Conservation (phyloP, 345 rosid species). For the Syzygium oleosum region DNA sequence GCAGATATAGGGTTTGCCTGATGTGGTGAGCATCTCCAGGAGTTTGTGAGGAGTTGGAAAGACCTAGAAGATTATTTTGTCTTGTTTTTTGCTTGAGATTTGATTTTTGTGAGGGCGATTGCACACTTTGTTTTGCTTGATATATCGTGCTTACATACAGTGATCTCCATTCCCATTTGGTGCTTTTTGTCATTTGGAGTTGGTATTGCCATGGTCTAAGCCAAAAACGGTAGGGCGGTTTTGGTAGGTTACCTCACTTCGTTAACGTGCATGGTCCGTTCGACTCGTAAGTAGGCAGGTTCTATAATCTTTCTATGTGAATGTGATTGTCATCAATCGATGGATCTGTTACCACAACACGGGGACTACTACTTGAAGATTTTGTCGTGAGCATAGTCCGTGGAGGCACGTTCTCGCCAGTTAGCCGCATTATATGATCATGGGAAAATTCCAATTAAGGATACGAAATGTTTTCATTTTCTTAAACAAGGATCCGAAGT, state of each 20-base stretch:
- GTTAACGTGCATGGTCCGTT: neutral
- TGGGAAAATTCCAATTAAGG: too few species aligned
- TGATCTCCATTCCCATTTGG: neutral
- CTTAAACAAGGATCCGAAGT: too few species aligned
- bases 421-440: neutral
- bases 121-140: neutral
- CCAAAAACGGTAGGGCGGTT: neutral
- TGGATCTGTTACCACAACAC: neutral
- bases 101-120: neutral
- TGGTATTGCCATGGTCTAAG: neutral
- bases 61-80: neutral
- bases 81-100: neutral
- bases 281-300: neutral
- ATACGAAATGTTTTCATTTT: too few species aligned
- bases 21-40: neutral
- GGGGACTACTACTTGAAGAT: too few species aligned
- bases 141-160: neutral
- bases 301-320: neutral
- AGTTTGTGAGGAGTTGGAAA: neutral
- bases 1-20: neutral
- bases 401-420: neutral
- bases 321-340: neutral
- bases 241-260: neutral
- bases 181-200: neutral
- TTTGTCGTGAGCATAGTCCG: neutral